phyloP scores from a whole-genome alignment of 2,329 filamentous ascomycete genomes.

The Talaromyces albobiverticillius region DNA sequence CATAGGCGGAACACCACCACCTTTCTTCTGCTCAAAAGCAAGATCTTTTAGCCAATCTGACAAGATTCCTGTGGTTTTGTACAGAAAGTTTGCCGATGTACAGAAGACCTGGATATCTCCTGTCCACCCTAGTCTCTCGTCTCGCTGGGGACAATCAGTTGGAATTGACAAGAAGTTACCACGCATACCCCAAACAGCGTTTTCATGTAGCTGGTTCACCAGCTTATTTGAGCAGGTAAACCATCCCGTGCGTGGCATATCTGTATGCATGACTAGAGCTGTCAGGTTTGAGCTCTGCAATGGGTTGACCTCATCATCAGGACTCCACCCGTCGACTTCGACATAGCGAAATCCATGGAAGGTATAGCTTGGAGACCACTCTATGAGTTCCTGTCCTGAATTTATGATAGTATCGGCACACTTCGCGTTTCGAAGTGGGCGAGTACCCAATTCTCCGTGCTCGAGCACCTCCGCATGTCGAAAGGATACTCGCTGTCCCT shows the following conservation, averaged over 20 bases:
- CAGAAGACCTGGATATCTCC: constrained; percentile 51
- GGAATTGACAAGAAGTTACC: constrained; percentile 58
- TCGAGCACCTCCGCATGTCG: constrained; percentile 56
- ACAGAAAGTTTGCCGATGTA: constrained; percentile 44
- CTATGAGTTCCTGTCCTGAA: constrained; percentile 18
- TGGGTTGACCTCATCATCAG: constrained; percentile 11
- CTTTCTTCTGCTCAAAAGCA: constrained; percentile 28
- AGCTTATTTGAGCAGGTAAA: constrained; percentile 51
- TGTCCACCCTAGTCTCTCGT: constrained; percentile 55
- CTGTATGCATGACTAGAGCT: constrained; percentile 47
- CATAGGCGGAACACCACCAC: constrained; percentile 23
- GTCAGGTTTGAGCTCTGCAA: background rate
- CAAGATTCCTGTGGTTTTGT: constrained; percentile 52
- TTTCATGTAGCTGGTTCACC: constrained; percentile 53
- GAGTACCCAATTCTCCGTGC: constrained; percentile 35
- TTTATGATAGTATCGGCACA: constrained; percentile 38
- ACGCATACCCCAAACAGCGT: constrained; percentile 56
- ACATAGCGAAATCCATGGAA: constrained; percentile 53
- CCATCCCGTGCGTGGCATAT: constrained; percentile 48
- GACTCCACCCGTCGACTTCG: constrained; percentile 46
- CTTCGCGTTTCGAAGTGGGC: constrained; percentile 43
- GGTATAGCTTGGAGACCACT: constrained; percentile 48
- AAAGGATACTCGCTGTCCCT: constrained; percentile 34
- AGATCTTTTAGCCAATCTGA: constrained; percentile 51
- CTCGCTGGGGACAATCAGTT: constrained; percentile 57